Conservation (phyloP, 768 basidiomycete genomes). For the Boletus rufocinnamomeus region DNA sequence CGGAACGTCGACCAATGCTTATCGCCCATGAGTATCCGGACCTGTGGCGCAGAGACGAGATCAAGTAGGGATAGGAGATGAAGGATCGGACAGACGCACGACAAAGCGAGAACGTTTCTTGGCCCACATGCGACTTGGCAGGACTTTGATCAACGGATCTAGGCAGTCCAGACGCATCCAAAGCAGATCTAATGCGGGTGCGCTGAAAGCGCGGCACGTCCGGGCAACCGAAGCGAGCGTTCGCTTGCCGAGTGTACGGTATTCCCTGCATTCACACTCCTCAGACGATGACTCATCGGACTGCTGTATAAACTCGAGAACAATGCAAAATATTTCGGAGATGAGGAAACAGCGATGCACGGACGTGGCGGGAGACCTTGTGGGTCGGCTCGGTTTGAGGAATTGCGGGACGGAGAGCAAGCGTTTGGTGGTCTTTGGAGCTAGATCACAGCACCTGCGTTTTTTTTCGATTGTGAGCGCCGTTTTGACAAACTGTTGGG, state of each 20-base stretch:
- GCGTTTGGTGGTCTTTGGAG: not conserved
- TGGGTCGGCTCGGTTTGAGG: not conserved
- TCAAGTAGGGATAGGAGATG: not conserved
- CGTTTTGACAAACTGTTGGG: not conserved
- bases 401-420: not conserved
- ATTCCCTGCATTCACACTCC: not conserved
- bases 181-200: constrained; percentile 22
- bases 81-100: constrained; percentile 3
- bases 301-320: constrained; percentile 13
- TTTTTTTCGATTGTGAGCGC: not conserved
- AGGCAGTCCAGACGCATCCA: constrained; percentile 21
- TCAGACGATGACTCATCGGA: not conserved
- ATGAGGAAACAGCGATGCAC: constrained; percentile 18
- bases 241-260: constrained; percentile 1
- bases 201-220: constrained; percentile 22
- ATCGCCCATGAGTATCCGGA: constrained; percentile 9
- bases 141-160: constrained; percentile 19
- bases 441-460: not conserved
- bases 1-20: constrained; percentile 20
- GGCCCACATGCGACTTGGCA: constrained; percentile 15
- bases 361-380: not conserved
- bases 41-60: not conserved
- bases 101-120: constrained; percentile 5
- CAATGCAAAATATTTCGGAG: constrained; percentile 12
- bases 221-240: constrained; percentile 23